Conservation (phyloP, 129 eudicot species). For the Helianthus tuberosus region DNA sequence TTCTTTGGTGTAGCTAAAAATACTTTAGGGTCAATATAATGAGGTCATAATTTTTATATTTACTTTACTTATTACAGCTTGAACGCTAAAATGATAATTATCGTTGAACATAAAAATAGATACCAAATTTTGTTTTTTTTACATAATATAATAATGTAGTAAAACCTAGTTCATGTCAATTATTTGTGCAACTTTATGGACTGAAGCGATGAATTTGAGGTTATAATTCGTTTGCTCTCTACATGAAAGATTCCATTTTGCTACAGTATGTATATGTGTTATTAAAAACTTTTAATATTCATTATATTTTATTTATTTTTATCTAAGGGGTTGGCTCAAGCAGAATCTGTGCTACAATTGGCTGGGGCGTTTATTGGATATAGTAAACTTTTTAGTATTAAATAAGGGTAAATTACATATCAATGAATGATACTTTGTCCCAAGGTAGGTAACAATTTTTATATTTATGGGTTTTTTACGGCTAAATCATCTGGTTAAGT, state of each 20-base stretch:
- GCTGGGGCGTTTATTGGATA: no score
- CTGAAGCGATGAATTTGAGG: slow-evolving; percentile 26
- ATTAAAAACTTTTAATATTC: background rate
- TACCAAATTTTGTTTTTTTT: slow-evolving; percentile 27
- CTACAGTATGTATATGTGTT: background rate
- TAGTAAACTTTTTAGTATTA: background rate
- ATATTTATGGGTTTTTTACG: no score
- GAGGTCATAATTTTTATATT: background rate
- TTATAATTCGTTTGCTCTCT: slow-evolving; percentile 18
- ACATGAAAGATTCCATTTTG: background rate
- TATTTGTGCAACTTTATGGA: background rate
- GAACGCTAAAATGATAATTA: slow-evolving; percentile 14
- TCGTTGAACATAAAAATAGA: slow-evolving; percentile 8
- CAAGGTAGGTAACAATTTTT: background rate
- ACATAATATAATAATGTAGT: background rate
- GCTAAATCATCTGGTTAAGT: no score
- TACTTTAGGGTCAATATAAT: slow-evolving; percentile 8
- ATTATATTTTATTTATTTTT: no score
- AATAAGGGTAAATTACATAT: background rate
- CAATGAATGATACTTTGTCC: background rate
- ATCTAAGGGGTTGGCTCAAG: no score
- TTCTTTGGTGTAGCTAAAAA: background rate
- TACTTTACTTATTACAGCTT: background rate
- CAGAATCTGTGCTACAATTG: no score
- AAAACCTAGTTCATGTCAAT: slow-evolving; percentile 26